Conservation (phyloP, 2,329 filamentous ascomycete species). For the Arthrinium puccinioides region DNA sequence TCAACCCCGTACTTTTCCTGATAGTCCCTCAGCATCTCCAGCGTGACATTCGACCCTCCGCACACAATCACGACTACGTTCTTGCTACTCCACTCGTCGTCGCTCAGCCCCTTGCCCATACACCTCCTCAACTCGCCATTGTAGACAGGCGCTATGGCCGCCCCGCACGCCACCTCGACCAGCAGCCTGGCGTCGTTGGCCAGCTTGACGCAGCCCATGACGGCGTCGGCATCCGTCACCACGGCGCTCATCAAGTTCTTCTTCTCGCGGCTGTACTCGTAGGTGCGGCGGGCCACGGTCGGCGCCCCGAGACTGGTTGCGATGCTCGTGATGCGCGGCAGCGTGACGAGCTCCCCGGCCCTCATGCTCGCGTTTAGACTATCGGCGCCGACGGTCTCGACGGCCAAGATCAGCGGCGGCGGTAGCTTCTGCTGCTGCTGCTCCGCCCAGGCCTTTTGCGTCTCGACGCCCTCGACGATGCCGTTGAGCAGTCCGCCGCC, state of each 20-base stretch:
- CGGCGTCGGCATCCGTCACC: slow-evolving; percentile 70
- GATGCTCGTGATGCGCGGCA: slow-evolving; percentile 66
- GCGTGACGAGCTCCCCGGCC: slow-evolving; percentile 49
- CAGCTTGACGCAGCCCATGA: slow-evolving; percentile 66
- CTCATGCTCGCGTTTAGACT: slow-evolving; percentile 57
- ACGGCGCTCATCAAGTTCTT: slow-evolving; percentile 47
- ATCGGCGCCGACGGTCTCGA: slow-evolving; percentile 71
- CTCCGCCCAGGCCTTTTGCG: slow-evolving; percentile 22
- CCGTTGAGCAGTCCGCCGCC: slow-evolving; percentile 77
- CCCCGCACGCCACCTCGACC: slow-evolving; percentile 81
- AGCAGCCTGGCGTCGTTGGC: slow-evolving; percentile 76
- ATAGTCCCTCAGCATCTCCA: slow-evolving; percentile 55
- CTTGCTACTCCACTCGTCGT: slow-evolving; percentile 54
- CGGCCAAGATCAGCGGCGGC: slow-evolving; percentile 53
- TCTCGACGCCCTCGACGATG: slow-evolving; percentile 61
- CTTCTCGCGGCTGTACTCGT: slow-evolving; percentile 37
- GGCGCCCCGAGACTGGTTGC: slow-evolving; percentile 70
- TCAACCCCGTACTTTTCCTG: slow-evolving; percentile 35
- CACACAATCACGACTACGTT: slow-evolving; percentile 83
- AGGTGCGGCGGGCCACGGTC: slow-evolving; percentile 60
- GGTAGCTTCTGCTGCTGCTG: too few relatives aligned
- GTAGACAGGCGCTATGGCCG: slow-evolving; percentile 65
- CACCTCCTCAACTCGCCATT: slow-evolving; percentile 53
- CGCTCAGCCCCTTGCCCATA: slow-evolving; percentile 43
- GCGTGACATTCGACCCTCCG: slow-evolving; percentile 63